Evolutionary conservation across 371 early-diverging fungal genomes (phyloP), one percentile per base, ranked within the genome.

Genomic region (Mortierella sp.): DNA sequence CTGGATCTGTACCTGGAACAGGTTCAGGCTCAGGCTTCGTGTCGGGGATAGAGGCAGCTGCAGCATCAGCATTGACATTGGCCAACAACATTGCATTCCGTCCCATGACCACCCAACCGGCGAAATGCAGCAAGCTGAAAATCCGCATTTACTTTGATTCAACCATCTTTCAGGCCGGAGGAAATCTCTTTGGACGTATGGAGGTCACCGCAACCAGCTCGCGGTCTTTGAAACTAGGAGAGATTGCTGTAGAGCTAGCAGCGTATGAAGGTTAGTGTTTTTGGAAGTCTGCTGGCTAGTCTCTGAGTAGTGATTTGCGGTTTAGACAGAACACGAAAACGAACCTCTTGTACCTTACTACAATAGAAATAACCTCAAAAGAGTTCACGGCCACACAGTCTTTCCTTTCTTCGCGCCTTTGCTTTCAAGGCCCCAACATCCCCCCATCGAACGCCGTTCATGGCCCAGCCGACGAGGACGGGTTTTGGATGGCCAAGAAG

Each of bases 191-290:
- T 67, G 88, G 88, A 7, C 60, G 83, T 21, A 61, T 88, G 70
- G 85, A 83, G 57, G 43, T 88, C 46, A 71, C 69, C 17, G 82
- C 81, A 15, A 64, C 80, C 0, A 68, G 81, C 31, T 78, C 79
- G 6, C 64, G 73, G 24, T 82, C 81, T 12, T 49, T 88, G 49
- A 67, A 79, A 56, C 56, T 88, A 23, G 88, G 87, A 28, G 87
- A 86, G 62, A 88, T 88, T 17, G 80, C 86, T 0, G 83, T 85
- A 24, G 84, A 88, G 64, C 48, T 88, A 41, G 81, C 79, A 11
- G 88, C 84, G 11, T 80, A 78, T 56, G 88, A 88, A 78, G 86
- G 86, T 84, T 72, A 28, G n/a, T n/a, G n/a, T n/a, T n/a, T n/a
- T n/a, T n/a, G n/a, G n/a, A n/a, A n/a, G n/a, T n/a, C n/a, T n/a